These are phyloP conservation scores for Sporothrix luriei DNA, from an alignment of 2,329 filamentous ascomycete species.

Conservation along the genomic window DNA sequence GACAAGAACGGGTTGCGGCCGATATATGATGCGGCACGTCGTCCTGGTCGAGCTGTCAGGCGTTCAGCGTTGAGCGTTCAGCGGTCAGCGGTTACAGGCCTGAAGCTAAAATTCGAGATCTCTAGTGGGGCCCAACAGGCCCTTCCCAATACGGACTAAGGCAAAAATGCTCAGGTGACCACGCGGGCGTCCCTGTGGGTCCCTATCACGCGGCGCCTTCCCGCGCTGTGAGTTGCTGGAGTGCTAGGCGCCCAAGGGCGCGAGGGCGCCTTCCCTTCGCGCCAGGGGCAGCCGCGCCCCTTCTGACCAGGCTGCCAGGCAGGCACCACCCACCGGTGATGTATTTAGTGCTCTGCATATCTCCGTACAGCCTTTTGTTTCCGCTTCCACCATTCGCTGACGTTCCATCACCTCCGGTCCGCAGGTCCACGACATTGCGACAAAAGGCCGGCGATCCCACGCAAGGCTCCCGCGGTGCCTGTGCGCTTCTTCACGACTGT, in stretches of 20 bases:
- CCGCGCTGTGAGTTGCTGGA: neutral
- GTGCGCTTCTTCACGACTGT: constrained; percentile 6
- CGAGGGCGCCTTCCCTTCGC: neutral
- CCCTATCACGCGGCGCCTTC: constrained; percentile 29
- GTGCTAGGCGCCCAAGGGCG: neutral
- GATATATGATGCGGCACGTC: neutral
- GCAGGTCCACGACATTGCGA: neutral
- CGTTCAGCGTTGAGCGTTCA: constrained; percentile 21
- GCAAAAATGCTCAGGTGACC: neutral
- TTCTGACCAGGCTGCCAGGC: constrained; percentile 29
- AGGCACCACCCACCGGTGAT: constrained; percentile 6
- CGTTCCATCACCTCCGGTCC: neutral
- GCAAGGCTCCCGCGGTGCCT: constrained; percentile 6
- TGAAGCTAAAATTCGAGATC: constrained; percentile 21
- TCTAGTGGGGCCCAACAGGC: constrained; percentile 10
- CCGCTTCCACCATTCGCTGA: neutral
- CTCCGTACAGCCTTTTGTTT: too few relatives aligned
- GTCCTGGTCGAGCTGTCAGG: constrained; percentile 11
- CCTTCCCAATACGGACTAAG: constrained; percentile 24
- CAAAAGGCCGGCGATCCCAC: constrained; percentile 1
- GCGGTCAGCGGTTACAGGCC: constrained; percentile 3
- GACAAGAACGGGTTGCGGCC: neutral
- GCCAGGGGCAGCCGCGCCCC: constrained; percentile 6
- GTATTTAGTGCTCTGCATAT: too few relatives aligned
- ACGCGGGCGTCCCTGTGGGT: constrained; percentile 6